Evolutionary conservation across 106 monocot genomes (phyloP).

Genomic region (Amphibolis antarctica): DNA sequence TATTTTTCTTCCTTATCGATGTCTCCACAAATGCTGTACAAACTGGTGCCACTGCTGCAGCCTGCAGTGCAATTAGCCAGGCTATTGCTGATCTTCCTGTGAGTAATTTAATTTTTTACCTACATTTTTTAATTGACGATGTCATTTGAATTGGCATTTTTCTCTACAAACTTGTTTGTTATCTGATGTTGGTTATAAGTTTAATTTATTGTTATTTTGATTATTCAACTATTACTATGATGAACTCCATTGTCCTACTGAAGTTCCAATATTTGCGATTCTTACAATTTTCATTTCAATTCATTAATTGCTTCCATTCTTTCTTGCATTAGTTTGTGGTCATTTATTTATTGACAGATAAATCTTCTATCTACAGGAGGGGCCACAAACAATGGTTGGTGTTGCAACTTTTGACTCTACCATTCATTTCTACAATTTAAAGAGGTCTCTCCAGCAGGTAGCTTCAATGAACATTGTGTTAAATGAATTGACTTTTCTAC

Average conservation of each 20-base stretch:
- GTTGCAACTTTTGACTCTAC: constrained; percentile 92
- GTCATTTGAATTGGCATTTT: neutral
- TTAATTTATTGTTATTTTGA: too few relatives aligned
- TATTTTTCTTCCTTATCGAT: constrained; percentile 94
- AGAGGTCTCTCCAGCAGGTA: constrained; percentile 79
- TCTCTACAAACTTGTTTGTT: too few relatives aligned
- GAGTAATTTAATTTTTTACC: constrained; percentile 14
- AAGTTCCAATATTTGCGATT: too few relatives aligned
- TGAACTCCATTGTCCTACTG: too few relatives aligned
- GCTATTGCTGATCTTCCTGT: constrained; percentile 95
- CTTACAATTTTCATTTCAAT: too few relatives aligned
- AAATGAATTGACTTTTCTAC: neutral
- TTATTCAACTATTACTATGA: too few relatives aligned
- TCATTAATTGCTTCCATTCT: too few relatives aligned
- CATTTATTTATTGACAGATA: neutral
- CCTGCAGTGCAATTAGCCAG: constrained; percentile 86
- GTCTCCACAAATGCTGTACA: constrained; percentile 94
- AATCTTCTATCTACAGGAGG: constrained; percentile 55
- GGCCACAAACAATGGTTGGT: constrained; percentile 84
- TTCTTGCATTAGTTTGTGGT: neutral
- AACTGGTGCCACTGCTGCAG: constrained; percentile 95
- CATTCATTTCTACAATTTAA: constrained; percentile 96
- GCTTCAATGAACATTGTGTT: neutral
- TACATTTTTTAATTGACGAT: neutral
- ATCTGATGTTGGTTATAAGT: too few relatives aligned